phyloP scores from a whole-genome alignment of 495 filamentous ascomycete species.

The Bacidia rubella region DNA sequence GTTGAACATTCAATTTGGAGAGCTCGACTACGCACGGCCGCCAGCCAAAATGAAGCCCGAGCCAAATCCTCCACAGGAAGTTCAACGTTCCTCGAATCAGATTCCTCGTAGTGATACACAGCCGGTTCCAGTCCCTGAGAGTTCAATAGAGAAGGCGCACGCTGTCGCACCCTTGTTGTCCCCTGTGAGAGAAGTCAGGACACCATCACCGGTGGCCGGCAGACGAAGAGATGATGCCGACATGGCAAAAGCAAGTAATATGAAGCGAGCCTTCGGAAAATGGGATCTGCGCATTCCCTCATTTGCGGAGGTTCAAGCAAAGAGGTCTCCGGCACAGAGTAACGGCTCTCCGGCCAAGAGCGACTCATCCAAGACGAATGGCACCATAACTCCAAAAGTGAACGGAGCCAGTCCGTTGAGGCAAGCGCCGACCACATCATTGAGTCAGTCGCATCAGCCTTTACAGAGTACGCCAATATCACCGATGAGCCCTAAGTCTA shows the following conservation, averaged over 20 bases:
- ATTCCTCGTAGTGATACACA: slow-evolving; percentile 2
- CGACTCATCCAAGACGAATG: slow-evolving; percentile 1
- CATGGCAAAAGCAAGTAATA: not conserved
- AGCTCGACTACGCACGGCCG: slow-evolving; percentile 9
- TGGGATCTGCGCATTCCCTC: slow-evolving; percentile 14
- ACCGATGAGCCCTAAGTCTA: slow-evolving; percentile 1
- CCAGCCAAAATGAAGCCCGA: slow-evolving; percentile 4
- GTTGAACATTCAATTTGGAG: slow-evolving; percentile 15
- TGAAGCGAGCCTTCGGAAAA: slow-evolving; percentile 1
- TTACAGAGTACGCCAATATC: not conserved
- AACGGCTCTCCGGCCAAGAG: slow-evolving; percentile 2
- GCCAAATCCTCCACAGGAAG: not conserved
- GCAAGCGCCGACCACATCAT: not conserved
- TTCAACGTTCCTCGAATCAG: slow-evolving; percentile 5
- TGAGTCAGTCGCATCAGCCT: slow-evolving; percentile 2
- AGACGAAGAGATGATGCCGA: slow-evolving; percentile 13
- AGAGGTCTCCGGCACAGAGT: slow-evolving; percentile 21
- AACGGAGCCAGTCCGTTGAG: slow-evolving; percentile 17
- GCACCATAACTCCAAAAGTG: slow-evolving; percentile 23
- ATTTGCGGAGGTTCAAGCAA: slow-evolving; percentile 10
- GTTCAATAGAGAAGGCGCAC: slow-evolving; percentile 7
- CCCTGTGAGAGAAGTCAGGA: slow-evolving; percentile 32
- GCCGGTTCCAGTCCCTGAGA: slow-evolving; percentile 4
- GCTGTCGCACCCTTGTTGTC: slow-evolving; percentile 26
- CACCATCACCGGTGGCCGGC: slow-evolving; percentile 29